phyloP scores from a whole-genome alignment of 495 filamentous ascomycete species.

The Aspergillus asperescens region DNA sequence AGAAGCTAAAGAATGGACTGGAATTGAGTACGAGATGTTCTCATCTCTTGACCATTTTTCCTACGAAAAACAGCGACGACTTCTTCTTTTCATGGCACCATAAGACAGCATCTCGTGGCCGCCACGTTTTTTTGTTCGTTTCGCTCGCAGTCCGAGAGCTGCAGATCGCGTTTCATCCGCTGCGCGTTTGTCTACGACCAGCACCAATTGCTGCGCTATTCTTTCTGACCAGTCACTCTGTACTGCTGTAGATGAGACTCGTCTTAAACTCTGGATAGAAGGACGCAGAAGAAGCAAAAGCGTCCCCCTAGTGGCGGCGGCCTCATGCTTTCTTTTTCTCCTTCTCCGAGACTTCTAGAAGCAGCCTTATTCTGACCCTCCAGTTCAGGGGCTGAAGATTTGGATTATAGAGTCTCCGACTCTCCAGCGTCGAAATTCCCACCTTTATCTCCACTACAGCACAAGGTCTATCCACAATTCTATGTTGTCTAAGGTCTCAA shows the following conservation, averaged over 20 bases:
- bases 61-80: not conserved
- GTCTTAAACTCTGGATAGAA: not conserved
- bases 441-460: not conserved
- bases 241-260: not conserved
- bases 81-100: slow-evolving; percentile 13
- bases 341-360: not conserved
- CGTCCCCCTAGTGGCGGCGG: not conserved
- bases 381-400: not conserved
- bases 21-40: slow-evolving; percentile 8
- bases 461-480: not conserved
- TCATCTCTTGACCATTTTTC: not conserved
- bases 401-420: too few relatives aligned
- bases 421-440: not conserved
- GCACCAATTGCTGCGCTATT: too few relatives aligned
- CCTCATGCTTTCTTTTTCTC: slow-evolving; percentile 4
- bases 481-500: too few relatives aligned
- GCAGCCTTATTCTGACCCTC: not conserved
- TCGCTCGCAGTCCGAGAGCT: slow-evolving; percentile 25
- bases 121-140: slow-evolving; percentile 41
- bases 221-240: not conserved
- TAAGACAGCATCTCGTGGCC: slow-evolving; percentile 32
- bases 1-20: not conserved
- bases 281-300: not conserved
- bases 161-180: slow-evolving; percentile 10
- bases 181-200: too few relatives aligned